These are phyloP conservation scores for Termitomyces sp. DNA, from an alignment of 768 basidiomycete genomes.

Conservation along the genomic window DNA sequence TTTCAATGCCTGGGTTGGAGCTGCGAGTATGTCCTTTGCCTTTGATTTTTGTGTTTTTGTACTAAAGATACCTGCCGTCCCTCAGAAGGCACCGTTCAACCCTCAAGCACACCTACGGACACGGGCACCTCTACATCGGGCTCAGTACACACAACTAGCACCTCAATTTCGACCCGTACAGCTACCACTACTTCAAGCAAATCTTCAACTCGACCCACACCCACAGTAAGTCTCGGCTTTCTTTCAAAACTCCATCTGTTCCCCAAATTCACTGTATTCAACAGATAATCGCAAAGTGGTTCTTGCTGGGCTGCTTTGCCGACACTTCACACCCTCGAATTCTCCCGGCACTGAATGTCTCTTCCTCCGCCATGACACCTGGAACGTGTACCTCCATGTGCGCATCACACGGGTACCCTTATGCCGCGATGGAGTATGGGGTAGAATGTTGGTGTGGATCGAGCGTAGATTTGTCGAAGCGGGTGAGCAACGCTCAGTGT, in stretches of 20 bases:
- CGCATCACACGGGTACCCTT: slow-evolving; percentile 18
- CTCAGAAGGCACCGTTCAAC: not conserved
- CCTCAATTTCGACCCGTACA: not conserved
- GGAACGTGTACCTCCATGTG: slow-evolving; percentile 24
- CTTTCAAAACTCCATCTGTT: slow-evolving; percentile 1
- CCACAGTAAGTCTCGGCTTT: not conserved
- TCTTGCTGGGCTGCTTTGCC: slow-evolving; percentile 25
- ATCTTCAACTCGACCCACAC: slow-evolving; percentile 2
- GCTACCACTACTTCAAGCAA: slow-evolving; percentile 4
- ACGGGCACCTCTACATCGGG: not conserved
- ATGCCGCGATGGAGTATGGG: slow-evolving; percentile 30
- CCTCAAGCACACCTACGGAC: not conserved
- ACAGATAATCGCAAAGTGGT: slow-evolving; percentile 15
- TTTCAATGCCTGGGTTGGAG: slow-evolving; percentile 58
- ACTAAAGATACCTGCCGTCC: not conserved
- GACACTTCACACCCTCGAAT: slow-evolving; percentile 22
- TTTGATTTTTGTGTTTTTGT: not conserved
- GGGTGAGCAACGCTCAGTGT: slow-evolving; percentile 20
- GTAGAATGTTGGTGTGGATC: slow-evolving; percentile 30
- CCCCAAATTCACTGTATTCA: not conserved
- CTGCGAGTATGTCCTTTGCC: slow-evolving; percentile 25
- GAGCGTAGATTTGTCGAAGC: slow-evolving; percentile 16
- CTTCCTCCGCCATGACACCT: slow-evolving; percentile 22
- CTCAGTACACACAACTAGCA: not conserved
- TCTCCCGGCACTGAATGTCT: slow-evolving; percentile 18